Conservation (phyloP, 164 flowering plant genomes). For the Vitis rotundifolia region DNA sequence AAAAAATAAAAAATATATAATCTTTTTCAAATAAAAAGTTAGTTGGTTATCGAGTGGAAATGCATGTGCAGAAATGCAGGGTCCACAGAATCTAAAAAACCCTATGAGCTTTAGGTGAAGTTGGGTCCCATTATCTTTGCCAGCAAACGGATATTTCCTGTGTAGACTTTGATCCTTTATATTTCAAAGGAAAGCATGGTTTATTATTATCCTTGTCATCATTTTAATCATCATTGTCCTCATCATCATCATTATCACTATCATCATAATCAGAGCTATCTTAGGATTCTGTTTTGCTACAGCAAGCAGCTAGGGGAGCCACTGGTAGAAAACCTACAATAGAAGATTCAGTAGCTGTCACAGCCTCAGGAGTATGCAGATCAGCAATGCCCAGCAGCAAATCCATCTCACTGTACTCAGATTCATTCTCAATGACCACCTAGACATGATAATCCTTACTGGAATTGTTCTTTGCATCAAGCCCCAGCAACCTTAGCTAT, state of each 20-base stretch:
- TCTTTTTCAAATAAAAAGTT: too few relatives aligned
- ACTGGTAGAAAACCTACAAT: conserved; percentile 44
- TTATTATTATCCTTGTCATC: not conserved
- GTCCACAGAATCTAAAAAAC: too few relatives aligned
- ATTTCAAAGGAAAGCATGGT: not conserved
- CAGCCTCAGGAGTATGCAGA: conserved; percentile 84
- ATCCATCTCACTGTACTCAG: conserved; percentile 84
- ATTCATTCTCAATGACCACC: conserved; percentile 68
- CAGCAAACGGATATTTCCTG: not conserved
- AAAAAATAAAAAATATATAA: too few relatives aligned
- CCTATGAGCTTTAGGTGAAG: too few relatives aligned
- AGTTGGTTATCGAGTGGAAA: too few relatives aligned
- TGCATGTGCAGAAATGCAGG: too few relatives aligned
- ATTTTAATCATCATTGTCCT: not conserved
- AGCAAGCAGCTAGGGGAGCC: conserved; percentile 22
- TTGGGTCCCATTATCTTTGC: too few relatives aligned
- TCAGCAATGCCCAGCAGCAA: conserved; percentile 86
- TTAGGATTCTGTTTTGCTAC: conserved; percentile 39
- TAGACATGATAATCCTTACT: conserved; percentile 61
- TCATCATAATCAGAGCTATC: conserved; percentile 17
- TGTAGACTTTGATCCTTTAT: conserved; percentile 15
- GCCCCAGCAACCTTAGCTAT: conserved; percentile 25
- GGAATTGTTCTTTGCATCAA: conserved; percentile 60
- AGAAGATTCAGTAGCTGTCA: conserved; percentile 87
- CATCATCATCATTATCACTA: conserved; percentile 20